Base-by-base conservation (phyloP, 345 rosid species). In the Melastoma malabathricum region DNA sequence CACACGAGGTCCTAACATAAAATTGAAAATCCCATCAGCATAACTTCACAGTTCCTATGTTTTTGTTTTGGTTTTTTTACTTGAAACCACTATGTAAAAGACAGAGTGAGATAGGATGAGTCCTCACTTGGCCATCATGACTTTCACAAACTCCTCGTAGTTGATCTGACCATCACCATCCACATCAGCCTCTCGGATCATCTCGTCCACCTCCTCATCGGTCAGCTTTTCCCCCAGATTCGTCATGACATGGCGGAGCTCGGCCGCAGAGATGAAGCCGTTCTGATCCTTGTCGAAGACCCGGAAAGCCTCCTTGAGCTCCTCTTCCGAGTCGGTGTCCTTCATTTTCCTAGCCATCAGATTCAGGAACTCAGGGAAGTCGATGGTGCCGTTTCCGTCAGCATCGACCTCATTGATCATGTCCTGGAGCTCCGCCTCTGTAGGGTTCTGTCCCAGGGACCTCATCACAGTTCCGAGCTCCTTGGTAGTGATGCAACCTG, bases 111-210 rank as follows among this genome's bases (percentile, higher is more conserved):
- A 22, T 54, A 54, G 51, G 64, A 66, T 54, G 47, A 52, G 62
- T 62, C 68, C 76, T 69, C 75, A 75, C 76, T 75, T 75, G 70
- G 80, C 77, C 80, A 75, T 75, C 77, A 75, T 75, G 64, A 75
- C 77, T 66, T 63, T 75, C 55, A 75, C 80, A 43, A 75, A 75
- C 66, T 75, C 80, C 55, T 72, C 77, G 4, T 75, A 75, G 59
- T 75, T 75, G 80, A 75, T 75, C 59, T 75, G 80, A 16, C 80
- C 80, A 45, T 75, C 80, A 5, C 80, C 80, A 50, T 75, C 77
- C 55, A 75, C 80, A 23, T 75, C 80, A 49, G 80, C 80, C 59
- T 75, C 80, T 0, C 72, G 77, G 58, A 75, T 75, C 80, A 75
- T 75, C 74, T 75, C 77, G 20, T 75, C 80, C 43, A 75, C 77